These are phyloP conservation scores for Plicaturopsis crispa DNA, from an alignment of 768 basidiomycete species.

Conservation along the genomic window DNA sequence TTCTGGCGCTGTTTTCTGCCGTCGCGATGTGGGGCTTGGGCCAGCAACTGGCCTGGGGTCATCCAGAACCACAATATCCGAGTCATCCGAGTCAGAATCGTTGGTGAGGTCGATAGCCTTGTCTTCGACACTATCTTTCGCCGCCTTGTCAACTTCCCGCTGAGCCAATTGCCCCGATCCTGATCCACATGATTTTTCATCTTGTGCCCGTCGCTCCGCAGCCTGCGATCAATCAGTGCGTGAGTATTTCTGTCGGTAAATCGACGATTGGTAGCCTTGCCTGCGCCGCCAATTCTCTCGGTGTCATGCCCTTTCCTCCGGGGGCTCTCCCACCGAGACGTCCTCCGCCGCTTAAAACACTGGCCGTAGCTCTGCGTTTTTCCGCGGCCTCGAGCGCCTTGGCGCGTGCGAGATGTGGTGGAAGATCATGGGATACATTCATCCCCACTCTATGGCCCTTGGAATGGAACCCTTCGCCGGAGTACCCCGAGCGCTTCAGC, in stretches of 20 bases:
- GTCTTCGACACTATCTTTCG: slow-evolving; percentile 53
- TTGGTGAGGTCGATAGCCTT: slow-evolving; percentile 55
- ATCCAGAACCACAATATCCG: slow-evolving; percentile 23
- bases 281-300: slow-evolving; percentile 67
- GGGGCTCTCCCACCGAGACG: slow-evolving; percentile 50
- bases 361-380: slow-evolving; percentile 44
- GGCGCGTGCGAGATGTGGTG: slow-evolving; percentile 53
- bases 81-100: slow-evolving; percentile 29
- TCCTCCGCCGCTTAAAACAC: slow-evolving; percentile 43
- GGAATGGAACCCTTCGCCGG: slow-evolving; percentile 86
- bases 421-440: slow-evolving; percentile 59
- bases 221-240: slow-evolving; percentile 46
- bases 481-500: slow-evolving; percentile 73
- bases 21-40: slow-evolving; percentile 14
- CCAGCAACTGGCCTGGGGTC: slow-evolving; percentile 13
- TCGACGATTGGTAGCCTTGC: slow-evolving; percentile 29
- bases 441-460: slow-evolving; percentile 66
- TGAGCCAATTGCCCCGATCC: slow-evolving; percentile 51
- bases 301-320: slow-evolving; percentile 36
- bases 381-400: slow-evolving; percentile 80
- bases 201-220: slow-evolving; percentile 69
- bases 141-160: slow-evolving; percentile 63
- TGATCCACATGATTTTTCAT: slow-evolving; percentile 70
- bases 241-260: slow-evolving; percentile 4
- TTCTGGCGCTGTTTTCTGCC: slow-evolving; percentile 4